Evolutionary conservation across 2,329 filamentous ascomycete genomes (phyloP).

Genomic region (Arthrinium puccinioides): DNA sequence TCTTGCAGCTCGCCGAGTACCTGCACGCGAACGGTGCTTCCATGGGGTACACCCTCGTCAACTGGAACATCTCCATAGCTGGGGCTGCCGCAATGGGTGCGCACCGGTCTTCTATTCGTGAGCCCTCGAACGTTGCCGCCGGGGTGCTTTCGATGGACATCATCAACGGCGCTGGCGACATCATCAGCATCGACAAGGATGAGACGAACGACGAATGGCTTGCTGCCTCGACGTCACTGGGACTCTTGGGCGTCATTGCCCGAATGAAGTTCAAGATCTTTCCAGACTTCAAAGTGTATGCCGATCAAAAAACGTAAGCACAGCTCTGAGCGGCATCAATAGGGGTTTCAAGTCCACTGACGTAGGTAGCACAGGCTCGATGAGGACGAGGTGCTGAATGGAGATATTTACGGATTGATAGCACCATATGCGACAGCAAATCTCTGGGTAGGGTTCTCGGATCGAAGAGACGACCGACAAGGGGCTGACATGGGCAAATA

Average conservation of each 20-base stretch:
- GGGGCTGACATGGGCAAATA: conserved; percentile 13
- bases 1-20: conserved; percentile 42
- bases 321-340: not conserved
- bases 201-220: conserved; percentile 40
- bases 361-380: conserved; percentile 23
- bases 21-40: conserved; percentile 37
- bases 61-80: conserved; percentile 46
- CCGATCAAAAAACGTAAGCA: conserved; percentile 39
- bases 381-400: conserved; percentile 39
- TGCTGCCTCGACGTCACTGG: conserved; percentile 42
- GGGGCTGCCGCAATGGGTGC: conserved; percentile 46
- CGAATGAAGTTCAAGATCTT: conserved; percentile 42
- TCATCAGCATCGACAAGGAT: conserved; percentile 33
- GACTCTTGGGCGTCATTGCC: conserved; percentile 39
- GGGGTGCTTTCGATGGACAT: conserved; percentile 41
- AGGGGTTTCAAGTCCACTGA: not conserved
- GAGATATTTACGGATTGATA: conserved; percentile 42
- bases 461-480: not conserved
- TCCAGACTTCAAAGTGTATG: conserved; percentile 43
- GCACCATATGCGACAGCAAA: conserved; percentile 43
- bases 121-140: conserved; percentile 42
- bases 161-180: conserved; percentile 36
- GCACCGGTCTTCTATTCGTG: conserved; percentile 38
- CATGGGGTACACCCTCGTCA: conserved; percentile 43
- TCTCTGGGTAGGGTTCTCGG: conserved; percentile 40